Evolutionary conservation across 345 rosid genomes (phyloP), one percentile per base, ranked within the genome.

Genomic region (Anacardium occidentale): DNA sequence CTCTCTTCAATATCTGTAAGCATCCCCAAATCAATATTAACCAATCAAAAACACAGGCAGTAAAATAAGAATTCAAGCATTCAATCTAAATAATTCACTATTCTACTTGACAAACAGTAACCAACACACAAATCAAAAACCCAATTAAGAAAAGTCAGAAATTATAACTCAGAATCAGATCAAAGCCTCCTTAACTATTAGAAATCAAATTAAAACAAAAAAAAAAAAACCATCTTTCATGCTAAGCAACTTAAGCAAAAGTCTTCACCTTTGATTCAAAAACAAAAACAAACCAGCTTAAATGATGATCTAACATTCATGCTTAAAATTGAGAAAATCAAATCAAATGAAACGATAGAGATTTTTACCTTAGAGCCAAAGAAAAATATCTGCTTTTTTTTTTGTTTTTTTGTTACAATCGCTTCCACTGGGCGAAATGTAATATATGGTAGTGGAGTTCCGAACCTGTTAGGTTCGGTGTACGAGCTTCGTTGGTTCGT

Each of bases 401-500:
- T 3, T 0, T 48, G 10, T 10, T 1, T 44, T 6, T 11, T 42
- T n/a, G n/a, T n/a, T n/a, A n/a, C n/a, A n/a, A n/a, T n/a, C n/a
- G 53, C 51, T 63, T 2, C 10, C 5, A 44, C 14, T 63, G 12
- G 44, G 7, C 1, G 18, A 10, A 15, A 0, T 22, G 32, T 5
- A 0, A 17, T 29, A 59, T 71, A 71, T 47, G 48, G 32, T 1
- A 10, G 10, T n/a, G n/a, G 64, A 3, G 1, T 4, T 56, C 65
- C 65, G 56, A 59, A 15, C 45, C 66, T 60, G 34, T 50, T 60
- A 6, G 66, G 32, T 71, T 71, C 66, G 59, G 59, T 7, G n/a
- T 20, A 1, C 58, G 50, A 26, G 10, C 15, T 58, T 60, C 14
- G 5, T 24, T 9, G 58, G 58, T 71, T 48, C 29, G 66, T 58